These are phyloP conservation scores for Phytophthora idaei DNA, from an alignment of 352 stramenopile genomes.

Conservation along the genomic window DNA sequence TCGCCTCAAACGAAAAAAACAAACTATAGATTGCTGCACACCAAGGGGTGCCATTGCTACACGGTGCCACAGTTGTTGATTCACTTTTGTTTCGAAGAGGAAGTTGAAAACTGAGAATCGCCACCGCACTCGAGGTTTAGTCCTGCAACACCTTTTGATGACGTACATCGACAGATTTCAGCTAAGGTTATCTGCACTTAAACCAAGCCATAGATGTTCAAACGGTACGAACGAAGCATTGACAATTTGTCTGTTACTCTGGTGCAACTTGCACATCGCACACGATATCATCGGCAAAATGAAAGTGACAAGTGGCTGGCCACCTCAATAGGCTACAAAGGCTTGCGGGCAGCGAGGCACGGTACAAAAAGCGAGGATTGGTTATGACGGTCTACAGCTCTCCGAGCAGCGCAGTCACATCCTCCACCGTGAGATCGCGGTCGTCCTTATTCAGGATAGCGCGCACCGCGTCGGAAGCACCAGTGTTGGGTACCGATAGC, in stretches of 20 bases:
- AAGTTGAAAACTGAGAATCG: no score
- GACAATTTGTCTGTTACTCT: conserved; percentile 19
- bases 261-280: conserved; percentile 1
- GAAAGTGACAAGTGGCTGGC: conserved; percentile 20
- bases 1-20: no score
- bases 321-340: conserved; percentile 3
- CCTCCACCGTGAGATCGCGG: conserved; percentile 86
- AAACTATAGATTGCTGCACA: no score
- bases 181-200: no score
- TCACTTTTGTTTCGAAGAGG: no score
- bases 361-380: conserved; percentile 17
- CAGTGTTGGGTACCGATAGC: conserved; percentile 52
- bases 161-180: no score
- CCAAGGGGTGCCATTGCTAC: no score
- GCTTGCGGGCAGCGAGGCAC: conserved; percentile 12
- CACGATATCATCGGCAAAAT: conserved; percentile 9
- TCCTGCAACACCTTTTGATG: no score
- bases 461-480: conserved; percentile 67
- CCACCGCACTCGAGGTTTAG: no score
- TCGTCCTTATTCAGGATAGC: conserved; percentile 85
- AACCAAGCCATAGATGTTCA: no score
- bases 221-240: not conserved
- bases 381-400: conserved; percentile 50
- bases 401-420: conserved; percentile 77
- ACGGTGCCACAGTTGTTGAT: no score